Conservation (phyloP, 1,139 yeast genomes). For the Sugiyamaella sp. region DNA sequence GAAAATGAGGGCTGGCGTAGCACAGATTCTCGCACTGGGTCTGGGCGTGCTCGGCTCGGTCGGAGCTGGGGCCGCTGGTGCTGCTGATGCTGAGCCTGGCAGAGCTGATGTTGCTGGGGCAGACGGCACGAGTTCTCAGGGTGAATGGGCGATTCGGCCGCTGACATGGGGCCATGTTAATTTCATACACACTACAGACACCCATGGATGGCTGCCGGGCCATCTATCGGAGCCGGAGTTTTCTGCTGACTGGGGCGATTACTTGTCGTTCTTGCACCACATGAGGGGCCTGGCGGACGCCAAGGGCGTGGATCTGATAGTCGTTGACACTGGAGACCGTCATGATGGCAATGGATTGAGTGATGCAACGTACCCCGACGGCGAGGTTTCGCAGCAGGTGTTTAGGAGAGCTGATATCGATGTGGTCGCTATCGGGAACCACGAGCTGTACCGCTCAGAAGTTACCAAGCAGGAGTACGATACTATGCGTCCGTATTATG, state of each 20-base stretch:
- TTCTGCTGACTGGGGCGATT: conserved; percentile 93
- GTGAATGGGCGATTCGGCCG: conserved; percentile 3
- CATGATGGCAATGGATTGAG: conserved; percentile 93
- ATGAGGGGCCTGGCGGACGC: conserved; percentile 51
- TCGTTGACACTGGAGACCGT: conserved; percentile 90
- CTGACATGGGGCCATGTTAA: conserved; percentile 71
- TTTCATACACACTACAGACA: conserved; percentile 90
- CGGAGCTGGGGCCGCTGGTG: too few species aligned
- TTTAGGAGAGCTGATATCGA: conserved; percentile 75
- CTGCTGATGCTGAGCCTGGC: too few species aligned
- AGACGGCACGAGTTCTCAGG: background rate
- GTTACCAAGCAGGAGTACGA: conserved; percentile 69
- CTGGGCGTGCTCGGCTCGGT: too few species aligned
- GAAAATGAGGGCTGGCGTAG: too few species aligned
- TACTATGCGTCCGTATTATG: conserved; percentile 57
- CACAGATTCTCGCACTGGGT: too few species aligned
- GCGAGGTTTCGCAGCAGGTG: conserved; percentile 60
- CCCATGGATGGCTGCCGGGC: conserved; percentile 91
- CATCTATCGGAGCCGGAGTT: conserved; percentile 75
- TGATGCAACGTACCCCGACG: conserved; percentile 77
- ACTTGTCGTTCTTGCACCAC: conserved; percentile 64
- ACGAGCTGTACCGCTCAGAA: conserved; percentile 78
- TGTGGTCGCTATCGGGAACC: conserved; percentile 85
- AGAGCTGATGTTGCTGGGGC: background rate
- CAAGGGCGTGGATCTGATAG: conserved; percentile 60